A percentile compares a stretch with the other conserved stretches of the same genome.
Conservation (phyloP, 2,329 filamentous ascomycete genomes). For the Talaromyces funiculosus region DNA sequence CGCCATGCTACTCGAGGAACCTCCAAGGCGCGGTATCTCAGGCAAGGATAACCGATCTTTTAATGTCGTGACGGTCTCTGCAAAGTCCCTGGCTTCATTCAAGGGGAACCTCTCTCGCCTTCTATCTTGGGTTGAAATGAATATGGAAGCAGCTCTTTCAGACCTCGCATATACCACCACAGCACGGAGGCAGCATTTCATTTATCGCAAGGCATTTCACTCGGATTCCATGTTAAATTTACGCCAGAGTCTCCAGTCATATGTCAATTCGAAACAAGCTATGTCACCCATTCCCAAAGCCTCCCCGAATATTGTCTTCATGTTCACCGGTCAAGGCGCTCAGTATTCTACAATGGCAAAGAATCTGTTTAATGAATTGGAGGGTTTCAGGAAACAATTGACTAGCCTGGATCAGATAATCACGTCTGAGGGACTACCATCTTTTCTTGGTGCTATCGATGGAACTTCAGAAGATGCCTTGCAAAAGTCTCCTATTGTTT, state of each 20-base stretch:
- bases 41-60: not conserved
- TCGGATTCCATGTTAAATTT: conserved; percentile 10
- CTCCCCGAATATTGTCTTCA: conserved; percentile 26
- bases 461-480: too few relatives aligned
- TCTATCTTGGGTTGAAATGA: too few relatives aligned
- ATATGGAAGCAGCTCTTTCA: too few relatives aligned
- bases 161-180: conserved; percentile 62
- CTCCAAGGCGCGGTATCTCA: not conserved
- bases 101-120: too few relatives aligned
- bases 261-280: not conserved
- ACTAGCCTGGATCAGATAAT: conserved; percentile 24
- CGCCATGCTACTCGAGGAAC: not conserved
- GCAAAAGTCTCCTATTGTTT: too few relatives aligned
- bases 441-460: too few relatives aligned
- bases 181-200: conserved; percentile 56
- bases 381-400: conserved; percentile 30
- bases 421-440: conserved; percentile 26
- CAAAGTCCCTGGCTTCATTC: too few relatives aligned
- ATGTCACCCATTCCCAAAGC: not conserved
- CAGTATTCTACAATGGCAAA: conserved; percentile 20
- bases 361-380: not conserved
- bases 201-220: too few relatives aligned
- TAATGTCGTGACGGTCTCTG: not conserved
- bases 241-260: not conserved
- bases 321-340: conserved; percentile 29